These are phyloP conservation scores for Mallotus repandus DNA, from an alignment of 441 rosid genomes.

Conservation along the genomic window DNA sequence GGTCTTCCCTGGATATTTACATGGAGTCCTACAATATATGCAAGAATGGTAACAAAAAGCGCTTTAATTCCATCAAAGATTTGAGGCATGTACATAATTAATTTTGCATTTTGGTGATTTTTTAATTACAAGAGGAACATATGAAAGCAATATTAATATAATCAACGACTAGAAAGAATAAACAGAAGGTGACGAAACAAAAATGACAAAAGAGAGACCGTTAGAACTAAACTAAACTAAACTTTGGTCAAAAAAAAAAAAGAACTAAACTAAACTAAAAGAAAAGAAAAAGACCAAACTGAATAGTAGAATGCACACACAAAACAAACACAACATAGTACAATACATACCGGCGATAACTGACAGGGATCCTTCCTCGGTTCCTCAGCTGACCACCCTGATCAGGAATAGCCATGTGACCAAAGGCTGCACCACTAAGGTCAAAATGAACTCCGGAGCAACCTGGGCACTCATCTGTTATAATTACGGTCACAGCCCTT, in stretches of 20 bases:
- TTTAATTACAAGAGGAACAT: background rate
- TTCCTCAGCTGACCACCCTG: conserved; percentile 68
- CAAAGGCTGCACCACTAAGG: conserved; percentile 92
- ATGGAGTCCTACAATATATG: conserved; percentile 55
- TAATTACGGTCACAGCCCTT: conserved; percentile 79
- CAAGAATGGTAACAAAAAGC: too few relatives aligned
- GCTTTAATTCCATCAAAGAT: background rate
- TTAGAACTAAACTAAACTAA: background rate
- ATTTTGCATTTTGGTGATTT: background rate
- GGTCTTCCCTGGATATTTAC: conserved; percentile 77
- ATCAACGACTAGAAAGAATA: background rate
- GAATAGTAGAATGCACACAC: too few relatives aligned
- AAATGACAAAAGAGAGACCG: conserved; percentile 4
- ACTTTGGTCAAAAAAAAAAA: too few relatives aligned
- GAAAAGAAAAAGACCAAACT: background rate
- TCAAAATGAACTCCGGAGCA: conserved; percentile 84
- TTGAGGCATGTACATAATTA: background rate
- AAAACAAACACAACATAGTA: too few relatives aligned
- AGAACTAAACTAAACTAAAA: too few relatives aligned
- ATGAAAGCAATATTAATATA: background rate
- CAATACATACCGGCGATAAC: conserved; percentile 53
- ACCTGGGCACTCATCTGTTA: conserved; percentile 90
- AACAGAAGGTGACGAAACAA: conserved; percentile 22
- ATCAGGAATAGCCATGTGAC: conserved; percentile 80
- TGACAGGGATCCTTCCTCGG: conserved; percentile 77